Evolutionary conservation across 2,329 filamentous ascomycete species (phyloP).

Genomic region (Neopestalotiopsis sp.): DNA sequence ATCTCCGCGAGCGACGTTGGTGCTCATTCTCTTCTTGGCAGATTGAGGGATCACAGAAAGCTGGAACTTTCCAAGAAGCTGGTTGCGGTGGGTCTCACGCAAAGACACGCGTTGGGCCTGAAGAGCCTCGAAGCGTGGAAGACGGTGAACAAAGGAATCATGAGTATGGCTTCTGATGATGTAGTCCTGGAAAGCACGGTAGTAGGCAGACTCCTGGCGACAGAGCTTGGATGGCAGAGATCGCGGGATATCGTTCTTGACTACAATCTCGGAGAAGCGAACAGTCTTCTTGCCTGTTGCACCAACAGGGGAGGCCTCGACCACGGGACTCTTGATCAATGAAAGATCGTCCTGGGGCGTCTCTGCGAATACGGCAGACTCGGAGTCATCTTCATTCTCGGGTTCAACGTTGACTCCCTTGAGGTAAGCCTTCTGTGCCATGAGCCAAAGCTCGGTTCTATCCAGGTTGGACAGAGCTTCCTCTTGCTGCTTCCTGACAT

Average conservation of each 20-base stretch:
- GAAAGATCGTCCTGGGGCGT: conserved; percentile 37
- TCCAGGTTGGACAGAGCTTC: conserved; percentile 77
- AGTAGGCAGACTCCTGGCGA: conserved; percentile 79
- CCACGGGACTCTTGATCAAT: conserved; percentile 32
- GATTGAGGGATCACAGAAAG: conserved; percentile 72
- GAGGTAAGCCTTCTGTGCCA: conserved; percentile 80
- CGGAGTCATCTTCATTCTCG: conserved; percentile 40
- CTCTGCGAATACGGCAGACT: conserved; percentile 43
- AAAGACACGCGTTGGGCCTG: conserved; percentile 83
- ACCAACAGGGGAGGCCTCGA: conserved; percentile 30
- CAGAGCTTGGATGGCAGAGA: conserved; percentile 57
- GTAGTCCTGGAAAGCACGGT: conserved; percentile 82
- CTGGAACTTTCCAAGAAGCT: conserved; percentile 85
- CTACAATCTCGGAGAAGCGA: conserved; percentile 68
- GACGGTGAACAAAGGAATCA: conserved; percentile 85
- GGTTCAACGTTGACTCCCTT: conserved; percentile 67
- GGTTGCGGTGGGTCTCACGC: conserved; percentile 74
- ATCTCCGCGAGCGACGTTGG: conserved; percentile 76
- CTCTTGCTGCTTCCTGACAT: conserved; percentile 75
- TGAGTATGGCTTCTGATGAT: conserved; percentile 67
- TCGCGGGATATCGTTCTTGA: conserved; percentile 51
- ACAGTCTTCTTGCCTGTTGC: conserved; percentile 66
- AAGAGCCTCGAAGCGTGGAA: conserved; percentile 85
- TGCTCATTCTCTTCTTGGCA: conserved; percentile 73
- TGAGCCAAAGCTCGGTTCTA: conserved; percentile 85